Evolutionary conservation across 257 asterid species (phyloP), one percentile per base, ranked within the genome.

Genomic region (Linderniella brevidens): DNA sequence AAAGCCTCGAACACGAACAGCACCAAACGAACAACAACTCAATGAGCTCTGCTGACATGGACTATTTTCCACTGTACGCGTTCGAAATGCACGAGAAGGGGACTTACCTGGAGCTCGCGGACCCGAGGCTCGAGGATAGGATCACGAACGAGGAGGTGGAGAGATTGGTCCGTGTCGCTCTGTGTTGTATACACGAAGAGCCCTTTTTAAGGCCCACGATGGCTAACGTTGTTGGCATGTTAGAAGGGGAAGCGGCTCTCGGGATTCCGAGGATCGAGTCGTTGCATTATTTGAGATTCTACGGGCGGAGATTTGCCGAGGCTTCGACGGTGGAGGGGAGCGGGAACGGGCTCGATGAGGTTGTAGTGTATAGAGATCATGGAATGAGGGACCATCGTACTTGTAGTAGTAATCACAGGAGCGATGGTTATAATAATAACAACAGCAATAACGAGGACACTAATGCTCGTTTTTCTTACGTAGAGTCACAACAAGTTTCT

Each of bases 111-210:
- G 92, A 79, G 60, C 74, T 86, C 10, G 93, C 69, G 51, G 96
- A 86, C 49, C 77, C 80, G 1, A 71, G 82, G 47, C 57, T 86
- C 29, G 54, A 17, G 53, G 82, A 75, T 8, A 62, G 48, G 49
- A 85, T 79, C n/a, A 60, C 46, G 17, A 58, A 64, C 15, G 62
- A 65, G 45, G 93, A 86, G 19, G 87, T 75, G 41, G 80, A 69
- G 73, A 82, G 65, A 58, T 73, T 86, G 38, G 92, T 86, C 1
- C 60, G 85, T 9, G 71, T 86, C 50, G 94, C 92, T 35, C 46
- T 86, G 19, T 86, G 94, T 53, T 86, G 97, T 44, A 76, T 79
- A 48, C 93, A 86, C 4, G 92, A 86, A 69, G 93, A 79, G 17
- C 85, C 94, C 3, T 52, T 59, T 9, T 48, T 82, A 19, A 65